Conservation (phyloP, 495 filamentous ascomycete species). For the Platismatia glauca region DNA sequence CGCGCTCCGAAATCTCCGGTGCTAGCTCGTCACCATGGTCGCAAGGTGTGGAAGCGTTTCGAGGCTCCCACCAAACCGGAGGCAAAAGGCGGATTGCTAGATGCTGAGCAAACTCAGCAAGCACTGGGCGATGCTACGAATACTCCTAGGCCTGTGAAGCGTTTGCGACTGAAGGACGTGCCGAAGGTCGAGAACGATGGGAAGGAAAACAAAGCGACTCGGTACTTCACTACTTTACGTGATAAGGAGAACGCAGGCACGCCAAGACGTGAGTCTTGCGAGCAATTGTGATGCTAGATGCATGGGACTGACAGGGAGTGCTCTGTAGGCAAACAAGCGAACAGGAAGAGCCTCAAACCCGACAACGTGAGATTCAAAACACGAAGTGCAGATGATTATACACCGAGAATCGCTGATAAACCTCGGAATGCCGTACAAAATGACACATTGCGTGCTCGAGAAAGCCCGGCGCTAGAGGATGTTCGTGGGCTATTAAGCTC, state of each 20-base stretch:
- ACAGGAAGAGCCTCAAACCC: constrained; percentile 12
- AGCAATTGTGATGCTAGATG: background rate
- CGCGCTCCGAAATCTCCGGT: constrained; percentile 48
- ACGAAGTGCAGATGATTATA: background rate
- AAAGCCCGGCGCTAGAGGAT: constrained; percentile 8
- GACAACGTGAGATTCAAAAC: background rate
- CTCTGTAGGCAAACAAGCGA: constrained; percentile 32
- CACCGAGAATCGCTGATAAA: too few relatives aligned
- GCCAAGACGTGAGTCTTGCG: constrained; percentile 33
- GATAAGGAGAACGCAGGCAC: constrained; percentile 15
- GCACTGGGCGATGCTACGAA: constrained; percentile 23
- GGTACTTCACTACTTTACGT: constrained; percentile 21
- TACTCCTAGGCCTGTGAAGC: constrained; percentile 38
- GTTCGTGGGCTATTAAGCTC: background rate
- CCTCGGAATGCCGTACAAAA: background rate
- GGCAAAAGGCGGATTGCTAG: background rate
- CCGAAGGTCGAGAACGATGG: constrained; percentile 36
- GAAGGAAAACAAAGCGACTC: constrained; percentile 25
- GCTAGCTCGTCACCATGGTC: constrained; percentile 33
- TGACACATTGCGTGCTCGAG: constrained; percentile 4
- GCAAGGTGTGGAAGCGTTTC: constrained; percentile 47
- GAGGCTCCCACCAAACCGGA: constrained; percentile 24
- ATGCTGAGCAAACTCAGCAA: constrained; percentile 17
- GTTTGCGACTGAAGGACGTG: constrained; percentile 33
- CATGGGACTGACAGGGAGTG: constrained; percentile 7